Percentiles rank a stretch among this genome's conserved stretches.
phyloP scores from a whole-genome alignment of 192 early-diverging fungal genomes.

The Lunasporangiospora selenospora region DNA sequence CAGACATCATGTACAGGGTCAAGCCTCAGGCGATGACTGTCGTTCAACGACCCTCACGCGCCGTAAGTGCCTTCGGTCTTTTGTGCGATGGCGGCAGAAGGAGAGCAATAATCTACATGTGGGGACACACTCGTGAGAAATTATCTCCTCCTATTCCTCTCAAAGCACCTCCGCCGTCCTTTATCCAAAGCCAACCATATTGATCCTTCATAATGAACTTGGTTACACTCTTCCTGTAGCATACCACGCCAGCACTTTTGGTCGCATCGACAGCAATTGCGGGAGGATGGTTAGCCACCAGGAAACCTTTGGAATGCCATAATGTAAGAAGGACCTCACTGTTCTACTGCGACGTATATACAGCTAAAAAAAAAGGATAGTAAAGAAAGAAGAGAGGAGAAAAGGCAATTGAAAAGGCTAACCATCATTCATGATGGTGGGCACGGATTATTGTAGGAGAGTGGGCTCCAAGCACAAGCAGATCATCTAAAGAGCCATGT shows the following conservation, averaged over 20 bases:
- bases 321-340: constrained; percentile 14
- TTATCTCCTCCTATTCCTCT: not conserved
- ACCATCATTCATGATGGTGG: not conserved
- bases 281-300: too few species aligned
- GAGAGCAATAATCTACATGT: too few species aligned
- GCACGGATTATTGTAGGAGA: constrained; percentile 13
- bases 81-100: too few species aligned
- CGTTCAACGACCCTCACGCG: constrained; percentile 18
- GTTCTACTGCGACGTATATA: not conserved
- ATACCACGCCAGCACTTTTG: too few species aligned
- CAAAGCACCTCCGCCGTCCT: not conserved
- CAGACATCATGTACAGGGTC: constrained; percentile 19
- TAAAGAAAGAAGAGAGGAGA: too few species aligned
- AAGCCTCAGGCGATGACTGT: constrained; percentile 14
- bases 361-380: not conserved
- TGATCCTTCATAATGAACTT: not conserved
- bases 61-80: constrained; percentile 16
- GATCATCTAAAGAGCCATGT: constrained; percentile 32
- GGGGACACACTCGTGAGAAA: not conserved
- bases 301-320: constrained; percentile 9
- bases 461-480: constrained; percentile 16
- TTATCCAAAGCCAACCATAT: not conserved
- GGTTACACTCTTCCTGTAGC: not conserved
- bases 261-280: too few species aligned
- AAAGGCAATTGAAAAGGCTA: not conserved